Evolutionary conservation across 2,329 filamentous ascomycete species (phyloP).

Genomic region (Arthrobotrys entomopaga): DNA sequence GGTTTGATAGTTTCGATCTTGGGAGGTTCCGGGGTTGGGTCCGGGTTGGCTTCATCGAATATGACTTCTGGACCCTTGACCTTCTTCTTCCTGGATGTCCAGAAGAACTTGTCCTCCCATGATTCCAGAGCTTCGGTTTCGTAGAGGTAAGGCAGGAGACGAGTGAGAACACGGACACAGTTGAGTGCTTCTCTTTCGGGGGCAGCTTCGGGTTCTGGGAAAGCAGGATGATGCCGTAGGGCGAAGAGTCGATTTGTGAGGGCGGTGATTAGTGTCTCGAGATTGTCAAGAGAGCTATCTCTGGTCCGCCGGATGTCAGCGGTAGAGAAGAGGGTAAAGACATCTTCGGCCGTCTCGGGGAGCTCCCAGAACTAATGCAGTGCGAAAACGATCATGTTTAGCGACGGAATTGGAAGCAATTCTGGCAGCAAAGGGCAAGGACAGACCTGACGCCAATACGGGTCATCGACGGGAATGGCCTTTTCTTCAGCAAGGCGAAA

Average conservation of each 20-base stretch:
- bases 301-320: slow-evolving; percentile 87
- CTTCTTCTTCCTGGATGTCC: slow-evolving; percentile 79
- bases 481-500: slow-evolving; percentile 92
- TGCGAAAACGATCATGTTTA: neutral
- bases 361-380: slow-evolving; percentile 87
- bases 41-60: slow-evolving; percentile 74
- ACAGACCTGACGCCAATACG: slow-evolving; percentile 90
- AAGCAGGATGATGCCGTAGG: slow-evolving; percentile 87
- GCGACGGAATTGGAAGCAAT: slow-evolving; percentile 4
- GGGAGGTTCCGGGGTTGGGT: slow-evolving; percentile 60
- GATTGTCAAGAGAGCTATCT: slow-evolving; percentile 83
- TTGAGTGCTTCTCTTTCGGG: slow-evolving; percentile 89
- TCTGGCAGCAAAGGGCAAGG: neutral
- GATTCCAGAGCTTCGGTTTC: slow-evolving; percentile 81
- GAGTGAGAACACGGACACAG: slow-evolving; percentile 89
- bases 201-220: slow-evolving; percentile 85
- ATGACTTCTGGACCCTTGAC: slow-evolving; percentile 77
- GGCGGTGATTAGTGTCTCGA: slow-evolving; percentile 87
- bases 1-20: slow-evolving; percentile 77
- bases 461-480: slow-evolving; percentile 84
- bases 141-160: slow-evolving; percentile 89
- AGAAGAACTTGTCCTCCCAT: slow-evolving; percentile 96
- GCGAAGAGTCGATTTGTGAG: slow-evolving; percentile 83
- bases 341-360: slow-evolving; percentile 92
- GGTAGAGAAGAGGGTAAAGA: slow-evolving; percentile 94